Evolutionary conservation across 352 stramenopile genomes (phyloP), one percentile per base, ranked within the genome.

Genomic region (Plasmopara muralis): DNA sequence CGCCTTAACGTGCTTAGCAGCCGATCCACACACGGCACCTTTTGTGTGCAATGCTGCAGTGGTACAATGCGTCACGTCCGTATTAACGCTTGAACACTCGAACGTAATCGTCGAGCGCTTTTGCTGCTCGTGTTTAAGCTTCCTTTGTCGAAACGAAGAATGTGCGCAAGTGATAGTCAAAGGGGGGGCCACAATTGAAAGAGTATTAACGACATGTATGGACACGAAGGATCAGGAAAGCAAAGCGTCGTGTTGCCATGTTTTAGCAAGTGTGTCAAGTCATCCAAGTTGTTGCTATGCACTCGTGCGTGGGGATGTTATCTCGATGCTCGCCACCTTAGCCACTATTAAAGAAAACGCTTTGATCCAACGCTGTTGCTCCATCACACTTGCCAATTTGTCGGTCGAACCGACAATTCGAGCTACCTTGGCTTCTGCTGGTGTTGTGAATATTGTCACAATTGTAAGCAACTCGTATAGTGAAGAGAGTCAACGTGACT

Each of bases 121-220:
- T 31, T 86, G 79, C 50, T 86, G 73, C 52, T 71, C 74, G 9
- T 88, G 75, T 25, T 57, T 93, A 38, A 89, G 79, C 64, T 50
- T 89, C 0, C 55, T 93, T 3, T 86, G 72, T 34, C 71, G 74
- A 38, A n/a, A 93, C n/a, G 74, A 89, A 40, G 48, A 73, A 16
- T 87, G 80, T 9, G 63, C 78, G 10, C 54, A 67, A 18, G 57
- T 87, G 14, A 77, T 89, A 33, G 62, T 75, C 0, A 64, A 78
- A 20, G 64, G 74, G 41, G 71, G 69, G 4, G 63, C 69, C 0
- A 63, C 89, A 12, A 25, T 25, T 3, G 20, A 25, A 54, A 80
- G n/a, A 75, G 76, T 35, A 2, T 35, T 35, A 4, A 35, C 6
- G 31, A 35, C 31, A 35, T 35, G 10, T 25, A 25, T 25, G 20